A percentile compares a stretch with the other conserved stretches of the same genome.
Conservation (phyloP, 441 rosid genomes). For the Erodium moschatum region DNA sequence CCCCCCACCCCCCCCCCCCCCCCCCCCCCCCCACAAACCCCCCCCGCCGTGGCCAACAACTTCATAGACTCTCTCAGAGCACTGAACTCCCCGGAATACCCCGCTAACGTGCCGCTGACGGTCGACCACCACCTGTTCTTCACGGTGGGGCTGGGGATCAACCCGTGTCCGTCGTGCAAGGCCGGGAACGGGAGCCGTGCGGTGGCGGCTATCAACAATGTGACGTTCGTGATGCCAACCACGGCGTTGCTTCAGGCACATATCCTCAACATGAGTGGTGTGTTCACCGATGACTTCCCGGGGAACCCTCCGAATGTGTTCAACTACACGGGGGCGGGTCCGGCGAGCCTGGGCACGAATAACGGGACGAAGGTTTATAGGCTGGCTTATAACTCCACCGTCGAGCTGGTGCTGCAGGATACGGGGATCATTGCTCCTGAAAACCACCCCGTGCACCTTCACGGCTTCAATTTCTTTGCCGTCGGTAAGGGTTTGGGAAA, state of each 20-base stretch:
- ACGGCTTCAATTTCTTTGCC: conserved; percentile 58
- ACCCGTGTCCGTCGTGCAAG: conserved; percentile 36
- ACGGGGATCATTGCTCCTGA: conserved; percentile 41
- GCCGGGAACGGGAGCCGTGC: conserved; percentile 36
- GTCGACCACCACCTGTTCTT: conserved; percentile 44
- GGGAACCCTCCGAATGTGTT: conserved; percentile 43
- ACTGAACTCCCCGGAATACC: conserved; percentile 34
- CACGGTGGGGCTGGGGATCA: conserved; percentile 34
- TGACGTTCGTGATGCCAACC: conserved; percentile 38
- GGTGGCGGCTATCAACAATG: conserved; percentile 50
- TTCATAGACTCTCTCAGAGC: conserved; percentile 31
- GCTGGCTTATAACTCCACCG: conserved; percentile 44
- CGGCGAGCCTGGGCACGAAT: conserved; percentile 29
- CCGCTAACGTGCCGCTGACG: conserved; percentile 41
- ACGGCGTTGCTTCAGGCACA: conserved; percentile 53
- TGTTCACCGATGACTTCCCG: conserved; percentile 50
- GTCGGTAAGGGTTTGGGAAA: conserved; percentile 53
- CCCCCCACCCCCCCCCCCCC: conserved; percentile 37
- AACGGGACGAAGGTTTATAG: conserved; percentile 44
- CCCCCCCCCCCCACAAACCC: conserved; percentile 39
- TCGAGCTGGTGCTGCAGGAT: conserved; percentile 53
- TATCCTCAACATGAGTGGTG: conserved; percentile 37
- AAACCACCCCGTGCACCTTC: conserved; percentile 68
- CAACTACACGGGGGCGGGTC: conserved; percentile 46
- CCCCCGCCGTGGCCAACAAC: conserved; percentile 38